These are phyloP conservation scores for Brachypodium distachyon DNA, from an alignment of 202 grass and related monocot species.

Conservation along the genomic window DNA sequence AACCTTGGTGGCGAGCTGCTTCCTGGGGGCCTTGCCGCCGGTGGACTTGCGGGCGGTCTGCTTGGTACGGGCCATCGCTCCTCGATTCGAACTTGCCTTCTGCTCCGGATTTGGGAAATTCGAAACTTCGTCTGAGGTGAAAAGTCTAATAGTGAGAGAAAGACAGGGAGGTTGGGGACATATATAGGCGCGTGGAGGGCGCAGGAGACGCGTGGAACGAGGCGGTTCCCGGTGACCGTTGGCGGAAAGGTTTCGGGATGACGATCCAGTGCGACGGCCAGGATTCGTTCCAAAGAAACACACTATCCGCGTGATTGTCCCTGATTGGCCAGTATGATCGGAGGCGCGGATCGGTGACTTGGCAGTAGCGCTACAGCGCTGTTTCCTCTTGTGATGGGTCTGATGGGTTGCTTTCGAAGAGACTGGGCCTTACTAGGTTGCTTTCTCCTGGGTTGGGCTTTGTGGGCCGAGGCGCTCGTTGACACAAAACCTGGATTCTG, in stretches of 20 bases:
- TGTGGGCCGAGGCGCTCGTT: no score
- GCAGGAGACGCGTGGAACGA: constrained; percentile 20
- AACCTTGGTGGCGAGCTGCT: constrained; percentile 92
- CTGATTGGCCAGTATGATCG: neutral
- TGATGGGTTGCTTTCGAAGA: neutral
- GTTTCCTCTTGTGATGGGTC: neutral
- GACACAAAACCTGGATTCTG: no score
- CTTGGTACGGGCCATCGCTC: constrained; percentile 81
- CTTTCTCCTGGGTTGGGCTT: neutral
- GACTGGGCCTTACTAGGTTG: neutral
- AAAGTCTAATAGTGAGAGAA: neutral
- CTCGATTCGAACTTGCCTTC: neutral
- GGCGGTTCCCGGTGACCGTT: constrained; percentile 22
- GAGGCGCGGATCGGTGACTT: constrained; percentile 16
- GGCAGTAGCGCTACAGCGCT: neutral
- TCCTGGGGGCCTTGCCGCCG: constrained; percentile 70
- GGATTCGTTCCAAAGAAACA: neutral
- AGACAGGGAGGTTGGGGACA: fast-evolving
- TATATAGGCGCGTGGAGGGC: neutral
- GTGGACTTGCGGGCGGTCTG: constrained; percentile 87
- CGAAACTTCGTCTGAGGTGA: neutral
- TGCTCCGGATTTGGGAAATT: neutral
- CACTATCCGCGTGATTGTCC: constrained; percentile 19
- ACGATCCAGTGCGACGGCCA: neutral
- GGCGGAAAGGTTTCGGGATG: neutral